Evolutionary conservation across 2,329 filamentous ascomycete genomes (phyloP).

Genomic region (Diaporthe sp.): DNA sequence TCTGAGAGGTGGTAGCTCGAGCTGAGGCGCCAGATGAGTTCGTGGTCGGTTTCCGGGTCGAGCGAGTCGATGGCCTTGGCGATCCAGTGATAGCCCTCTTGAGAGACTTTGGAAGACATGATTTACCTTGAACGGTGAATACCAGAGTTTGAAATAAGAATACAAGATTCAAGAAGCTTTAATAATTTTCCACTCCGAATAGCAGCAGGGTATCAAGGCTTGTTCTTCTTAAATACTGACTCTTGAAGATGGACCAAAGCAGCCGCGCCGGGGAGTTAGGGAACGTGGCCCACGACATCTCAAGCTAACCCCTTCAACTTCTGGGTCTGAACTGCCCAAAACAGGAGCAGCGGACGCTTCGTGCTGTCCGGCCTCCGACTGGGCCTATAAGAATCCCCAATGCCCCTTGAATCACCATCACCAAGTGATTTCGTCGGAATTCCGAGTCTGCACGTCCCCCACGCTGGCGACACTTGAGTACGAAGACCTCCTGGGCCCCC

Average conservation of each 20-base stretch:
- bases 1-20: slow-evolving; percentile 6
- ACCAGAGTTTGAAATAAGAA: neutral
- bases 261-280: slow-evolving; percentile 13
- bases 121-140: neutral
- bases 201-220: neutral
- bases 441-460: neutral
- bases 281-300: neutral
- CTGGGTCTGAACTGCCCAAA: too few relatives aligned
- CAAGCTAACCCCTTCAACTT: neutral
- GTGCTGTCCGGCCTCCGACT: neutral
- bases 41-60: slow-evolving; percentile 3
- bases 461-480: neutral
- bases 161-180: neutral
- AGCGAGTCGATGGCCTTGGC: slow-evolving; percentile 8
- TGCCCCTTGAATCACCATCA: neutral
- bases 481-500: too few relatives aligned
- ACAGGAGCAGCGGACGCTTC: neutral
- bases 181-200: neutral
- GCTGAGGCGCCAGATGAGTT: neutral
- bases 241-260: neutral
- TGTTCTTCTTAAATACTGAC: neutral
- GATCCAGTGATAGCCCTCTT: slow-evolving; percentile 15
- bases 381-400: neutral
- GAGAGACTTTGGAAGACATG: neutral
- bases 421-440: neutral